Conservation (phyloP, 2,329 filamentous ascomycete genomes). For the Talaromyces sp. region DNA sequence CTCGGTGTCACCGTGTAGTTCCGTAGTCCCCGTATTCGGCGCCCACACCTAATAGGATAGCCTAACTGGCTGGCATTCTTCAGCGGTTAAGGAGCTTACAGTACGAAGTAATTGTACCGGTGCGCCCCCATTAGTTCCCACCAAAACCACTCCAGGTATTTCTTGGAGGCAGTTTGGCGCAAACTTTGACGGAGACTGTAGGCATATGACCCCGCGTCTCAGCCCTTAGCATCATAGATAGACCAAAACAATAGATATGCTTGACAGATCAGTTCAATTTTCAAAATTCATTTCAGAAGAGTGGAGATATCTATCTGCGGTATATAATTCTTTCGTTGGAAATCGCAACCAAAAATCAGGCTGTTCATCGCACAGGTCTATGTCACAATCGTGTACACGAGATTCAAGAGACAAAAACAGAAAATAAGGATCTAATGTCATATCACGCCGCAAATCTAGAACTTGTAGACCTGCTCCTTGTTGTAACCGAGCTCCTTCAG, state of each 20-base stretch:
- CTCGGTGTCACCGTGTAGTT: too few species aligned
- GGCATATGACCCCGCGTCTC: too few species aligned
- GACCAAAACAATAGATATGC: neutral
- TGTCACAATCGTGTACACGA: neutral
- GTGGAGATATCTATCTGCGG: neutral
- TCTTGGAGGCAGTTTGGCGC: too few species aligned
- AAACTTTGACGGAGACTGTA: too few species aligned
- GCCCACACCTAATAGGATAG: too few species aligned
- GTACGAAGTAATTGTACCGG: too few species aligned
- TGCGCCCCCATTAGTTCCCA: too few species aligned
- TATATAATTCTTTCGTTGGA: neutral
- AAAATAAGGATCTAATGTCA: neutral
- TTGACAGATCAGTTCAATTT: neutral
- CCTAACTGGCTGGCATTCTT: too few species aligned
- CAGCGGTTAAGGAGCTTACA: too few species aligned
- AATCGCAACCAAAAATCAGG: neutral
- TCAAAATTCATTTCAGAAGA: neutral
- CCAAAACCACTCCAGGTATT: too few species aligned
- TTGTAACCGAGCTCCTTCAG: slow-evolving; percentile 79
- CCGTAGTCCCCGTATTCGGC: too few species aligned
- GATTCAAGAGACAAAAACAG: neutral
- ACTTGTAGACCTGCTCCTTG: slow-evolving; percentile 95
- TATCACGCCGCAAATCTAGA: slow-evolving; percentile 48
- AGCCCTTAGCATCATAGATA: too few species aligned
- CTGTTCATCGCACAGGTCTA: neutral